Conservation (phyloP, 768 basidiomycete genomes). For the Sarcomyxa edulis region DNA sequence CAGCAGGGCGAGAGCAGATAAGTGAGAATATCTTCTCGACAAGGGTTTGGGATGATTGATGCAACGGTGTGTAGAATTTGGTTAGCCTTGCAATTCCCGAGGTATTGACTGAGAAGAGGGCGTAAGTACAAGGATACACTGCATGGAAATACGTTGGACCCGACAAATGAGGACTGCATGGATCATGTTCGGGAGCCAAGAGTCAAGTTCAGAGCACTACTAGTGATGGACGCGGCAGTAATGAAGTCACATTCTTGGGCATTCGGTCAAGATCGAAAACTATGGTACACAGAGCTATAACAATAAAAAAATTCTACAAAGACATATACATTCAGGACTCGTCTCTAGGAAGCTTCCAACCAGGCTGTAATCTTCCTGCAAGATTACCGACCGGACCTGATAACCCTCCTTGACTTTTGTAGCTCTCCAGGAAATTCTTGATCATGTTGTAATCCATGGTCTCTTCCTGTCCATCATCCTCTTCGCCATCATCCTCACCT, state of each 20-base stretch:
- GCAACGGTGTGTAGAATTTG: slow-evolving; percentile 85
- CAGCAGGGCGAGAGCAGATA: slow-evolving; percentile 73
- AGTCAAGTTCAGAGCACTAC: no score
- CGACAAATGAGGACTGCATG: slow-evolving; percentile 84
- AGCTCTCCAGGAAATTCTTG: slow-evolving; percentile 96
- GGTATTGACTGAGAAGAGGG: slow-evolving; percentile 70
- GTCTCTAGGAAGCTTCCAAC: slow-evolving; percentile 72
- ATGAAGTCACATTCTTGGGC: no score
- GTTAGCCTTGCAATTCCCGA: slow-evolving; percentile 80
- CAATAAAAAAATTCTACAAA: no score
- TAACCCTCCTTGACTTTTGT: slow-evolving; percentile 84
- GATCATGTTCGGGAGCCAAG: no score
- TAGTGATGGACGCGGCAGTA: no score
- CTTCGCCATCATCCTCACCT: slow-evolving; percentile 40
- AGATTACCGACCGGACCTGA: slow-evolving; percentile 91
- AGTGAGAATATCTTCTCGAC: slow-evolving; percentile 89
- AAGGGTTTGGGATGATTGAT: slow-evolving; percentile 60
- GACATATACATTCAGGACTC: slow-evolving; percentile 25
- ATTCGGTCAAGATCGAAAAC: no score
- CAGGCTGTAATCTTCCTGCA: slow-evolving; percentile 76
- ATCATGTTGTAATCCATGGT: slow-evolving; percentile 84
- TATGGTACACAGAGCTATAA: no score
- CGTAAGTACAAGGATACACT: slow-evolving; percentile 11
- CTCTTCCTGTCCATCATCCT: slow-evolving; percentile 45
- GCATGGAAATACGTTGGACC: slow-evolving; percentile 17